A percentile compares a stretch with the other conserved stretches of the same genome.
Evolutionary conservation across 805 yeast genomes (phyloP).

Genomic region (Candida pseudoglaebosa): DNA sequence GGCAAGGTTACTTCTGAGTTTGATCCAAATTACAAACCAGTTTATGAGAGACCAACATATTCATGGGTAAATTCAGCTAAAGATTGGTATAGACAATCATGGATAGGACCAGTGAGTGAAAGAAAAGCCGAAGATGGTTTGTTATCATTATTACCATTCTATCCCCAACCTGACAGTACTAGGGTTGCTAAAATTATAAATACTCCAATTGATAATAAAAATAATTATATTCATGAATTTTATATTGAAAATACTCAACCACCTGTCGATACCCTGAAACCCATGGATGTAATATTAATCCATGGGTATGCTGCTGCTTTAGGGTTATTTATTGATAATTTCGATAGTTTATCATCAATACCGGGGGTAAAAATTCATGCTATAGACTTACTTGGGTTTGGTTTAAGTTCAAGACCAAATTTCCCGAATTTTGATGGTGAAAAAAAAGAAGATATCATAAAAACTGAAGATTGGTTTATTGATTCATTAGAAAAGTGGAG

Average conservation of each 20-base stretch:
- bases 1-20: neutral
- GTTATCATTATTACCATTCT: slow-evolving; percentile 56
- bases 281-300: slow-evolving; percentile 59
- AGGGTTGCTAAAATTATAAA: slow-evolving; percentile 46
- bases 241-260: slow-evolving; percentile 46
- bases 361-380: slow-evolving; percentile 61
- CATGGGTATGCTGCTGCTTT: slow-evolving; percentile 96
- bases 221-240: slow-evolving; percentile 73
- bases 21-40: neutral
- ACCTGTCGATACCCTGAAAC: slow-evolving; percentile 23
- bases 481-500: slow-evolving; percentile 44
- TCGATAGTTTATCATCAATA: slow-evolving; percentile 43
- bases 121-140: slow-evolving; percentile 35
- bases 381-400: slow-evolving; percentile 69
- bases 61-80: slow-evolving; percentile 16
- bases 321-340: slow-evolving; percentile 74
- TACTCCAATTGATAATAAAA: slow-evolving; percentile 48
- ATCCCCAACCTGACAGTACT: slow-evolving; percentile 48
- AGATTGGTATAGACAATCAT: slow-evolving; percentile 31
- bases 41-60: slow-evolving; percentile 10
- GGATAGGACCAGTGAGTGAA: slow-evolving; percentile 18
- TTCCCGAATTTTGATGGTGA: slow-evolving; percentile 29
- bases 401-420: slow-evolving; percentile 58
- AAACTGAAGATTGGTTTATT: slow-evolving; percentile 41
- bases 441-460: slow-evolving; percentile 31